These are phyloP conservation scores for Lentinula aciculospora DNA, from an alignment of 768 basidiomycete species.

Conservation along the genomic window DNA sequence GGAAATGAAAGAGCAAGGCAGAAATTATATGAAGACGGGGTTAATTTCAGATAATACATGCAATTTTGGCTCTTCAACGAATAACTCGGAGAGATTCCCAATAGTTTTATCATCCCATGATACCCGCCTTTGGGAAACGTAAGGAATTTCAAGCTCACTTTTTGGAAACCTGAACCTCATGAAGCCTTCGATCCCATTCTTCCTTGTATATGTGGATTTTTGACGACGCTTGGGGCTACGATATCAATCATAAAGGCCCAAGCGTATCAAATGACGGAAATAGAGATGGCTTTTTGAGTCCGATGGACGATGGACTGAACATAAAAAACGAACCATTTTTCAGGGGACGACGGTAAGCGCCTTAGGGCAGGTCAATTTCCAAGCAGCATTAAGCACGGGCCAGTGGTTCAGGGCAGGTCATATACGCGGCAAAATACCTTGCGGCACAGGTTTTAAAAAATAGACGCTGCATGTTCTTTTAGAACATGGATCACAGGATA, in stretches of 20 bases:
- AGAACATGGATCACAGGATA: too few relatives aligned
- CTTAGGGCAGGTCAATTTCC: background rate
- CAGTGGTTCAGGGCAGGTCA: constrained; percentile 7
- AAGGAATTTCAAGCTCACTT: constrained; percentile 57
- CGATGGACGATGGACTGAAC: background rate
- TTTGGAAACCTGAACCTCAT: constrained; percentile 81
- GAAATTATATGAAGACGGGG: background rate
- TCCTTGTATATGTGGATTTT: constrained; percentile 49
- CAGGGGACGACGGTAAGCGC: background rate
- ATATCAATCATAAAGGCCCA: background rate
- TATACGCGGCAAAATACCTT: too few relatives aligned
- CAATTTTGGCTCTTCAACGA: constrained; percentile 65
- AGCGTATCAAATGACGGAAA: background rate
- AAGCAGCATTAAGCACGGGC: background rate
- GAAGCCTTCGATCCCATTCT: constrained; percentile 83
- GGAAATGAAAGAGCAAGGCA: constrained; percentile 20
- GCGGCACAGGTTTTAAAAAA: too few relatives aligned
- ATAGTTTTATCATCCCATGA: constrained; percentile 59
- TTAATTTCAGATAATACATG: constrained; percentile 85
- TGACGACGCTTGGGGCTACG: background rate
- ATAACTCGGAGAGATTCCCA: constrained; percentile 99
- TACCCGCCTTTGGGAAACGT: background rate
- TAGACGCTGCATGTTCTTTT: too few relatives aligned
- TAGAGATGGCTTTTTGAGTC: background rate
- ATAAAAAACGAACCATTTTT: constrained; percentile 6